Percentiles rank a stretch among this genome's conserved stretches.
These are phyloP conservation scores for Globisporangium cylindrosporum DNA, from an alignment of 352 stramenopile genomes.

Conservation along the genomic window DNA sequence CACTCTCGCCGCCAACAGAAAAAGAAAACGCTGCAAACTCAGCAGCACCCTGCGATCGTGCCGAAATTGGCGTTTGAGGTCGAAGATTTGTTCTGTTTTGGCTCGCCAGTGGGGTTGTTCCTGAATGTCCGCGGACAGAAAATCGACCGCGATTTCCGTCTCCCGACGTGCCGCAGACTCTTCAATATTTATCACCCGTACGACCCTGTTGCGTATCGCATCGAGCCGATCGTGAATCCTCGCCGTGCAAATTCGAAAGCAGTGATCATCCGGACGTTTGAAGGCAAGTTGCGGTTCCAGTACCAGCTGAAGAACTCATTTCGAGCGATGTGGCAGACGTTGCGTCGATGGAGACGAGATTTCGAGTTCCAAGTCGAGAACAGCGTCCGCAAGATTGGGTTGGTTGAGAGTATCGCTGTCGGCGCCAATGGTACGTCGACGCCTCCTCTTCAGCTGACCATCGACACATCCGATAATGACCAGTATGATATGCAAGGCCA, in stretches of 20 bases:
- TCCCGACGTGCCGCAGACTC: constrained; percentile 78
- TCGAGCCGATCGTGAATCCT: constrained; percentile 92
- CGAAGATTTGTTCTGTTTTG: constrained; percentile 88
- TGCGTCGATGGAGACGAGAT: constrained; percentile 69
- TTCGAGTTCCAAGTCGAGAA: constrained; percentile 75
- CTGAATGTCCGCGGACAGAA: constrained; percentile 89
- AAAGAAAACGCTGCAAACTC: constrained; percentile 3
- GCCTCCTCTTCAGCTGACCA: neutral
- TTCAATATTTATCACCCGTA: constrained; percentile 96
- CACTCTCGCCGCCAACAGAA: constrained; percentile 8
- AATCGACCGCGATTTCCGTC: constrained; percentile 57
- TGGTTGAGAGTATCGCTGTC: constrained; percentile 46
- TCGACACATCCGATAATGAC: constrained; percentile 14
- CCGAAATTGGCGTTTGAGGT: constrained; percentile 76
- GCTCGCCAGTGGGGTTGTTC: constrained; percentile 90
- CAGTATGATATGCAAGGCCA: constrained; percentile 7
- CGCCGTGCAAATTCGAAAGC: constrained; percentile 72
- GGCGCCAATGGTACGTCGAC: neutral
- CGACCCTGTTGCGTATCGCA: constrained; percentile 94
- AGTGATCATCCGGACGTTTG: constrained; percentile 81
- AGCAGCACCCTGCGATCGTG: constrained; percentile 27
- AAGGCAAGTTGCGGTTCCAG: constrained; percentile 81
- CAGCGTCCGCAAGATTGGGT: constrained; percentile 62
- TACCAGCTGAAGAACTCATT: constrained; percentile 85
- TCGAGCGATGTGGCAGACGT: constrained; percentile 70